Percentiles rank a stretch among this genome's conserved stretches.
Evolutionary conservation across 192 early-diverging fungal genomes (phyloP).

Genomic region (Backusella macrospora): DNA sequence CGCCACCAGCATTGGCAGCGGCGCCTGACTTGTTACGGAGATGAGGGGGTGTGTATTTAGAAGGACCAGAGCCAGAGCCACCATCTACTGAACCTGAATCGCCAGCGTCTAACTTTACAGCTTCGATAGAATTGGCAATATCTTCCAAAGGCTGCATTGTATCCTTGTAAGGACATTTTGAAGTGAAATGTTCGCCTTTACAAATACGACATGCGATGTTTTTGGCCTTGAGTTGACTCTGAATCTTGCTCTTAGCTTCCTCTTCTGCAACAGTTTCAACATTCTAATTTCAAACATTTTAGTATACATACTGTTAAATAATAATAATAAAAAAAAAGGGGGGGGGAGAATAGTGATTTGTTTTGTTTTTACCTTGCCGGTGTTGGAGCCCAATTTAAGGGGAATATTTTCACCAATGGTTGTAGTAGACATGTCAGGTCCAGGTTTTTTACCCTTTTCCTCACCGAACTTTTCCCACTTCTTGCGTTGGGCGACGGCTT

Average conservation of each 20-base stretch:
- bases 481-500: conserved; percentile 88
- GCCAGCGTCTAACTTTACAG: conserved; percentile 45
- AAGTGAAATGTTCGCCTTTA: conserved; percentile 95
- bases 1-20: conserved; percentile 41
- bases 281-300: conserved; percentile 8
- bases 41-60: conserved; percentile 88
- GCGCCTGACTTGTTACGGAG: conserved; percentile 64
- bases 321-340: background rate
- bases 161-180: conserved; percentile 98
- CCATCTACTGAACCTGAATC: background rate
- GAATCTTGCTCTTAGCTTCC: conserved; percentile 63
- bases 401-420: conserved; percentile 84
- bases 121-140: conserved; percentile 49
- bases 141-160: conserved; percentile 82
- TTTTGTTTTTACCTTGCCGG: conserved; percentile 51
- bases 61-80: conserved; percentile 28
- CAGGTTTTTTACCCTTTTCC: conserved; percentile 72
- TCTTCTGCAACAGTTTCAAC: conserved; percentile 56
- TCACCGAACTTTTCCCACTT: conserved; percentile 95
- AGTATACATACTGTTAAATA: background rate
- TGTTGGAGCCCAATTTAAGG: conserved; percentile 77
- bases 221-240: conserved; percentile 66
- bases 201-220: conserved; percentile 94
- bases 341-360: too few species aligned
- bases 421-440: conserved; percentile 89